Percentiles rank a stretch among this genome's conserved stretches.
phyloP scores from a whole-genome alignment of 1,284 basidiomycete species.

The Athelia sp. region DNA sequence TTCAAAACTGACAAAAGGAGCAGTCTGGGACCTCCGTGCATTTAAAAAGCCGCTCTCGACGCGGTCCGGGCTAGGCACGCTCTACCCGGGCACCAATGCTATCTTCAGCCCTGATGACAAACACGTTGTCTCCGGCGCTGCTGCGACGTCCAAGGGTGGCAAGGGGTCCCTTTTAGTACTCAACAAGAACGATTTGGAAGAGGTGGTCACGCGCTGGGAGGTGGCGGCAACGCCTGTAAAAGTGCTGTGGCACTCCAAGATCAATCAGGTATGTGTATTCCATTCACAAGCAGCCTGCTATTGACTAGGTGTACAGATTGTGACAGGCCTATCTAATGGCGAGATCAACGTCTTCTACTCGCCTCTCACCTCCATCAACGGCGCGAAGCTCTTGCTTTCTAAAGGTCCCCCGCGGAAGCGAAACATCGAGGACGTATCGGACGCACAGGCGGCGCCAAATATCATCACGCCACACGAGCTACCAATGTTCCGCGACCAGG shows the following conservation, averaged over 20 bases:
- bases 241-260: constrained; percentile 92
- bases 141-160: constrained; percentile 57
- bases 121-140: constrained; percentile 79
- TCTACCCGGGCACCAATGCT: constrained; percentile 89
- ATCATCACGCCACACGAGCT: constrained; percentile 89
- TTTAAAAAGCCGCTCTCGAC: constrained; percentile 83
- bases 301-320: constrained; percentile 73
- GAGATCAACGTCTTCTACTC: constrained; percentile 89
- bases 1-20: not conserved
- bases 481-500: constrained; percentile 85
- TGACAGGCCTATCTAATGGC: constrained; percentile 85
- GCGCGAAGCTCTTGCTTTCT: constrained; percentile 84
- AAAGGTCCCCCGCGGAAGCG: constrained; percentile 69
- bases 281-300: too few relatives aligned
- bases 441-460: constrained; percentile 72
- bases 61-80: constrained; percentile 60
- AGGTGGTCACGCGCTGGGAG: constrained; percentile 58
- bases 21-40: constrained; percentile 91
- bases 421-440: constrained; percentile 80
- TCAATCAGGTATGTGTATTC: constrained; percentile 93
- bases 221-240: constrained; percentile 80
- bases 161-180: constrained; percentile 75
- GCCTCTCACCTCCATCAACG: constrained; percentile 81
- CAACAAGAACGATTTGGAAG: constrained; percentile 56
- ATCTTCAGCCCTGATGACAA: constrained; percentile 91